Base-by-base conservation (phyloP, 768 basidiomycete genomes). In the Termitomyces sp. region DNA sequence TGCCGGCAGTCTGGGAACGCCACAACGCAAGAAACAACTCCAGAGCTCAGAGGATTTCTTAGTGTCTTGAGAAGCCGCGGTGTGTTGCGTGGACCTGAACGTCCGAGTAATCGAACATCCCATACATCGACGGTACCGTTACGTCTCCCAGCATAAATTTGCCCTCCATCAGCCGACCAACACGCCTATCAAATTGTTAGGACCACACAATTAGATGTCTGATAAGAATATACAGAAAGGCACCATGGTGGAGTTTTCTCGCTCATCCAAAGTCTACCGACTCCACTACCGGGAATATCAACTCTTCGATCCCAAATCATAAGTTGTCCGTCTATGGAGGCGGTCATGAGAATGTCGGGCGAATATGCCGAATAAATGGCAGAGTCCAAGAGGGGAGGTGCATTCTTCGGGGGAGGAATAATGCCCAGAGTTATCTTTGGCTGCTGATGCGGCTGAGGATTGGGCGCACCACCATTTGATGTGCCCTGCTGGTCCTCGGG, bases 171-270 rank as follows among this genome's bases (percentile, higher is more conserved):
- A 3, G 86, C 81, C 6, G 93, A 94, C 95, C 96, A 98, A 70
- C 91, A 95, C 16, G 95, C 95, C 95, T 98, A 52, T 49, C 33
- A 37, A 12, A 3, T 39, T 45, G 33, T 58, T 22, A 54, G 59
- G 56, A 51, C 30, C 16, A 27, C 16, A 13, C 58, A 39, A n/a
- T n/a, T 47, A 53, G n/a, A 20, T 41, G 9, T 24, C 20, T 46
- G 18, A 46, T 56, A 12, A 44, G 54, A 27, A 46, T 85, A 68
- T 72, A 98, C 96, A 62, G 95, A 95, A 67, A 96, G 82, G 72
- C 94, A 97, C 94, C 95, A 98, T 12, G 93, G 93, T 33, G 93
- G 93, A 22, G 91, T 93, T 73, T 91, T 94, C 63, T 95, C 95
- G 66, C 87, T 88, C 79, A 93, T 86, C 84, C 89, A 89, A 55